A percentile compares a stretch with the other conserved stretches of the same genome.
Conservation (phyloP, 176 grass and related monocot genomes). For the Raddia guianensis region DNA sequence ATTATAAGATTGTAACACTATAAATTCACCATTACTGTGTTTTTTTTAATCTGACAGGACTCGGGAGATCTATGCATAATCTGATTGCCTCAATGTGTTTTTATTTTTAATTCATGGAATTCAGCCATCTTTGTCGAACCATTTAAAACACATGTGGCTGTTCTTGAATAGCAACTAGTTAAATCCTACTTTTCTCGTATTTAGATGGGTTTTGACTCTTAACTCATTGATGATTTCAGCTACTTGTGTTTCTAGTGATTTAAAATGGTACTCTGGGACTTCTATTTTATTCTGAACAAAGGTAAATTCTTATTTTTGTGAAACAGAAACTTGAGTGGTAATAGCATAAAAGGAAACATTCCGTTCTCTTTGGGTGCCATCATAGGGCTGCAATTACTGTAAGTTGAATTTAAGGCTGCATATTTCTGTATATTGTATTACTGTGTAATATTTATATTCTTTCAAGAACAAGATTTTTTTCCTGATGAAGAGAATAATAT, state of each 20-base stretch:
- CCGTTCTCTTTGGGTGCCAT: slow-evolving; percentile 78
- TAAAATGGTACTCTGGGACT: not conserved
- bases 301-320: slow-evolving; percentile 12
- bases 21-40: not conserved
- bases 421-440: not conserved
- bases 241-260: slow-evolving; percentile 12
- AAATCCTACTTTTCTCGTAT: not conserved
- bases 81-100: slow-evolving; percentile 10
- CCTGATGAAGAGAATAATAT: slow-evolving; percentile 6
- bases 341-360: slow-evolving; percentile 78
- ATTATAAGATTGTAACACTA: not conserved
- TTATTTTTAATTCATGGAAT: slow-evolving; percentile 8
- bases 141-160: not conserved
- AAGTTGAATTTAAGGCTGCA: slow-evolving; percentile 45
- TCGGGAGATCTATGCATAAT: not conserved
- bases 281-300: slow-evolving; percentile 34
- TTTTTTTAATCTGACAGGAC: not conserved
- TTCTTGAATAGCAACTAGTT: slow-evolving; percentile 18
- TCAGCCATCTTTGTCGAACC: not conserved
- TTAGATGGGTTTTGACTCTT: not conserved
- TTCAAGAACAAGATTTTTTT: not conserved
- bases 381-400: slow-evolving; percentile 73
- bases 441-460: slow-evolving; percentile 10
- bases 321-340: slow-evolving; percentile 91
- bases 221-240: not conserved